Evolutionary conservation across 1,284 basidiomycete genomes (phyloP).

Genomic region (Sphagnurus paluster): DNA sequence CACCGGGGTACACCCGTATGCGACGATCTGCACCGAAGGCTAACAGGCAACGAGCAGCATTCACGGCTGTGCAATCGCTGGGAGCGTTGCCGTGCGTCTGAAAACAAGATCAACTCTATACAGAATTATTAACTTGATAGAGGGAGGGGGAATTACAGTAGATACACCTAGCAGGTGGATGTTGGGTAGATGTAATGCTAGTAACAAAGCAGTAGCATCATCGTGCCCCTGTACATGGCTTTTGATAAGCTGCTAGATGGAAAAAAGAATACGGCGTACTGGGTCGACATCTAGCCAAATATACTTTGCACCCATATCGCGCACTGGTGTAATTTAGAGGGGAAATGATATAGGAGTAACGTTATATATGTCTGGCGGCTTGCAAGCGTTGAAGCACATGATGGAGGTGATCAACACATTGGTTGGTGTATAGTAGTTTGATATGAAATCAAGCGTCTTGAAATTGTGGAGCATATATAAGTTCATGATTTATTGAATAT

Average conservation of each 20-base stretch:
- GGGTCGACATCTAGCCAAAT: slow-evolving; percentile 48
- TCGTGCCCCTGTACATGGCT: slow-evolving; percentile 68
- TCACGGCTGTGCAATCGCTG: slow-evolving; percentile 61
- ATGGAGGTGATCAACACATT: too few species aligned
- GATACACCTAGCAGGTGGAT: slow-evolving; percentile 77
- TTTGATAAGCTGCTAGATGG: not conserved
- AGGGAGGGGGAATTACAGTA: slow-evolving; percentile 47
- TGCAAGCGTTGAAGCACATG: too few species aligned
- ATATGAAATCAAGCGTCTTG: not conserved
- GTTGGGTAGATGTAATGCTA: slow-evolving; percentile 65
- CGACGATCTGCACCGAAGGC: slow-evolving; percentile 62
- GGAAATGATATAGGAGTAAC: not conserved
- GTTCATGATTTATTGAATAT: not conserved
- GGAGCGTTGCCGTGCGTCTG: slow-evolving; percentile 80
- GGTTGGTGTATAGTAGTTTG: not conserved
- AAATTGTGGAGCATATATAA: not conserved
- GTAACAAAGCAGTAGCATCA: slow-evolving; percentile 78
- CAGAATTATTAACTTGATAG: not conserved
- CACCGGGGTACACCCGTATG: slow-evolving; percentile 68
- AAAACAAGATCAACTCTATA: not conserved
- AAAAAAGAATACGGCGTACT: slow-evolving; percentile 24
- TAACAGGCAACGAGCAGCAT: slow-evolving; percentile 72
- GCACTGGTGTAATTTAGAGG: not conserved
- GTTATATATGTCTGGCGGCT: not conserved
- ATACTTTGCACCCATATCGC: slow-evolving; percentile 26